phyloP scores from a whole-genome alignment of 2,329 filamentous ascomycete genomes.

The Diaporthe vexans region DNA sequence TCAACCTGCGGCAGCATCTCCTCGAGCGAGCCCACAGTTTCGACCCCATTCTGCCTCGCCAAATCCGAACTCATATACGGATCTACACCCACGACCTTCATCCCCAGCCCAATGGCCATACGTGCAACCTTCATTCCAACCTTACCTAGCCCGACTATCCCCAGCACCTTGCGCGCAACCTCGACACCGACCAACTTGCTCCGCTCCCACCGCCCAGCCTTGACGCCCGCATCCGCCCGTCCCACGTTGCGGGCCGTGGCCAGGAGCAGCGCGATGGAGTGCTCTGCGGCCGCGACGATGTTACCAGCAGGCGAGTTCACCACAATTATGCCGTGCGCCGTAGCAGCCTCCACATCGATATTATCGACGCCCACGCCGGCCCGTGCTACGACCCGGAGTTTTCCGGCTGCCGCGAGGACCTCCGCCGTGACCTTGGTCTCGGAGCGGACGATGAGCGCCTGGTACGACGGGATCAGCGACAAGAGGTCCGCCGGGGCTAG shows the following conservation, averaged over 20 bases:
- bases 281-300: conserved; percentile 84
- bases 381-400: conserved; percentile 82
- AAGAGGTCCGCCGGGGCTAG: conserved; percentile 75
- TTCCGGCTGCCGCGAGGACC: conserved; percentile 75
- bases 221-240: conserved; percentile 77
- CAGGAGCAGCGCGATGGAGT: conserved; percentile 81
- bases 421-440: conserved; percentile 84
- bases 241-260: conserved; percentile 81
- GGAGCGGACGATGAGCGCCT: conserved; percentile 83
- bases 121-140: conserved; percentile 85
- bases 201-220: conserved; percentile 82
- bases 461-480: conserved; percentile 77
- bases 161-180: conserved; percentile 82
- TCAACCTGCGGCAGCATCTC: conserved; percentile 77
- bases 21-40: conserved; percentile 68
- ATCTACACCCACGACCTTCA: conserved; percentile 81
- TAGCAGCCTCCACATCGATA: conserved; percentile 81
- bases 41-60: conserved; percentile 76
- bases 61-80: conserved; percentile 83
- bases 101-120: conserved; percentile 83
- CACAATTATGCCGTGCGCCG: conserved; percentile 80
- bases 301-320: conserved; percentile 86
- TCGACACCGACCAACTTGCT: conserved; percentile 82
- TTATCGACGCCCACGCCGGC: conserved; percentile 89
- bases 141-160: conserved; percentile 85